Evolutionary conservation across 345 rosid genomes (phyloP).

Genomic region (Eucalyptus virginea): DNA sequence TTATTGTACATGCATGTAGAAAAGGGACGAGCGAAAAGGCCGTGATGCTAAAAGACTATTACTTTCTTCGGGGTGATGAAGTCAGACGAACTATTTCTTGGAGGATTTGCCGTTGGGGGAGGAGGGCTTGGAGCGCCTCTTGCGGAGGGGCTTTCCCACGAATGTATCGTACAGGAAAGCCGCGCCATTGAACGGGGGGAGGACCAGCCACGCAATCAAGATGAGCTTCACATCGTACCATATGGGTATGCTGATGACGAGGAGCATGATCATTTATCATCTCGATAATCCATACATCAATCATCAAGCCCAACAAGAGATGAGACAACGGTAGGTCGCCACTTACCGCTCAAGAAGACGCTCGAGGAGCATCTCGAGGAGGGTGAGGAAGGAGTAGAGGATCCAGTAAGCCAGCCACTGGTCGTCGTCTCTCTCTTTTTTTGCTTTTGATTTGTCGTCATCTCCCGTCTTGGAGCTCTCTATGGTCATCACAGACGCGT

Average conservation of each 20-base stretch:
- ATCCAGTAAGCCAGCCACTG: slow-evolving; percentile 51
- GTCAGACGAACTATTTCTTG: neutral
- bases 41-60: neutral
- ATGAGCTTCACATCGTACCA: slow-evolving; percentile 29
- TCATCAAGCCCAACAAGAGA: neutral
- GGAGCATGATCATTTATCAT: neutral
- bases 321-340: neutral
- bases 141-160: slow-evolving; percentile 4
- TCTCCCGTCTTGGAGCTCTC: slow-evolving; percentile 6
- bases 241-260: slow-evolving; percentile 15
- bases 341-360: slow-evolving; percentile 18
- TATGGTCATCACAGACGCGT: slow-evolving; percentile 32
- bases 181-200: slow-evolving; percentile 36
- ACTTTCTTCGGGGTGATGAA: neutral
- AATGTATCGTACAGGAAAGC: slow-evolving; percentile 21
- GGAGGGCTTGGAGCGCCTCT: neutral
- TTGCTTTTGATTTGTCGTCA: too few species aligned
- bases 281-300: neutral
- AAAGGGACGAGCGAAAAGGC: neutral
- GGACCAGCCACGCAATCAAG: slow-evolving; percentile 26
- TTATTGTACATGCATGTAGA: neutral
- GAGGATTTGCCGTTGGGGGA: neutral
- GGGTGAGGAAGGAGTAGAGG: slow-evolving; percentile 28
- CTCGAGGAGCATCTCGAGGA: slow-evolving; percentile 24
- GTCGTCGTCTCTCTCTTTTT: slow-evolving; percentile 2